These are phyloP conservation scores for Rhizoclosmatium globosum DNA, from an alignment of 192 early-diverging fungal genomes.

Conservation along the genomic window DNA sequence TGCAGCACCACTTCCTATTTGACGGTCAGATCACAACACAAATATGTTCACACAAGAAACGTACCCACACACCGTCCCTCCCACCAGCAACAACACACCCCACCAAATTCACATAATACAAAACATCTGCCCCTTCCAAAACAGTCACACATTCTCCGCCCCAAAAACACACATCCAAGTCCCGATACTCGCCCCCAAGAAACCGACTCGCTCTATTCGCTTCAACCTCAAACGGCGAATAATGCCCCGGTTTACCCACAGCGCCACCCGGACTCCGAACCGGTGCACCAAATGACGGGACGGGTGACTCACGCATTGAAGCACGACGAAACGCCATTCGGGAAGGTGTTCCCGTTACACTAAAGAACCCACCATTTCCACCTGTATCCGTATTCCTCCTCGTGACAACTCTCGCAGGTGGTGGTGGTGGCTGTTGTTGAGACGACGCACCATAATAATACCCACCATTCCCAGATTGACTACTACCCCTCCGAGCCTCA, in stretches of 20 bases:
- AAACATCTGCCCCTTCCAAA: background rate
- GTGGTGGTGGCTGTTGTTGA: too few relatives aligned
- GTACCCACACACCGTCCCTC: background rate
- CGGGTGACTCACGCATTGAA: too few relatives aligned
- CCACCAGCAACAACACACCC: conserved; percentile 11
- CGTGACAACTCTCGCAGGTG: too few relatives aligned
- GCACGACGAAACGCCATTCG: too few relatives aligned
- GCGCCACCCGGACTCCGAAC: too few relatives aligned
- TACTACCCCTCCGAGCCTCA: too few relatives aligned
- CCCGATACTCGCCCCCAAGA: background rate
- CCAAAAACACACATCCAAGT: conserved; percentile 23
- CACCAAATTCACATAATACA: conserved; percentile 25
- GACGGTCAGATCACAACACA: background rate
- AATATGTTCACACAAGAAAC: background rate
- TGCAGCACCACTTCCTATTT: conserved; percentile 12
- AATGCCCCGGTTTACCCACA: background rate
- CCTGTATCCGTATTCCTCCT: too few relatives aligned
- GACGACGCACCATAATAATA: too few relatives aligned
- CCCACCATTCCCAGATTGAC: too few relatives aligned
- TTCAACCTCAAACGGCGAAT: background rate
- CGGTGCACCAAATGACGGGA: too few relatives aligned
- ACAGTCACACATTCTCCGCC: conserved; percentile 9
- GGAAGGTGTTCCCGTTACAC: too few relatives aligned
- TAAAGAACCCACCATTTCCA: too few relatives aligned
- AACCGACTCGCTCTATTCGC: background rate